phyloP scores from a whole-genome alignment of 1,284 basidiomycete genomes.

The Trametes hirsuta region DNA sequence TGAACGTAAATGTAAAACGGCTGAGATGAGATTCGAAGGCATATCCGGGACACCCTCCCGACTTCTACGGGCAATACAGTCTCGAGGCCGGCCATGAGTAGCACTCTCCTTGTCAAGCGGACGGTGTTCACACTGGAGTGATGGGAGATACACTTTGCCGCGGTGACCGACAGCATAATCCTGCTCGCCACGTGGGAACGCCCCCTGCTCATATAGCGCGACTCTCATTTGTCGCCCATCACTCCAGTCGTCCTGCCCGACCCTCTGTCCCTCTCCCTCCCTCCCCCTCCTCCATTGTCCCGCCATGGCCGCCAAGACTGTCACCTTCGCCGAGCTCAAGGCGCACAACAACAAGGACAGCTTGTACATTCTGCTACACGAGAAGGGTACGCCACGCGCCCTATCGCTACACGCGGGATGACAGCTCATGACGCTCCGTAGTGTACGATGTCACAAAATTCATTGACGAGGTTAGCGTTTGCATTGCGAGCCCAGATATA shows the following conservation, averaged over 20 bases:
- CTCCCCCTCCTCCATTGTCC: constrained; percentile 16
- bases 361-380: constrained; percentile 81
- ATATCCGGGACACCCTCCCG: neutral
- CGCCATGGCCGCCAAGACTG: constrained; percentile 50
- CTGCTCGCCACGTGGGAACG: constrained; percentile 31
- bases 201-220: constrained; percentile 26
- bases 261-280: constrained; percentile 15
- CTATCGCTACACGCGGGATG: constrained; percentile 35
- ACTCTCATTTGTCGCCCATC: constrained; percentile 24
- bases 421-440: constrained; percentile 43
- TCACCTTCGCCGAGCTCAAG: constrained; percentile 78
- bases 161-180: constrained; percentile 25
- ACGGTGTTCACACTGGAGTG: neutral
- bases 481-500: neutral
- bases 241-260: constrained; percentile 16
- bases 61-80: neutral
- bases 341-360: constrained; percentile 73
- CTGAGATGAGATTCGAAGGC: neutral
- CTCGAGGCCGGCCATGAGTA: neutral
- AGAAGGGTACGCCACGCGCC: constrained; percentile 64
- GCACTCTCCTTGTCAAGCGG: neutral
- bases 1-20: too few relatives aligned
- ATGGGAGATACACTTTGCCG: constrained; percentile 2
- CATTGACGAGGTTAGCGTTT: constrained; percentile 85
- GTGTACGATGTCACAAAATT: constrained; percentile 96